phyloP scores from a whole-genome alignment of 2,329 filamentous ascomycete genomes.

The Pseudogymnoascus sp. region DNA sequence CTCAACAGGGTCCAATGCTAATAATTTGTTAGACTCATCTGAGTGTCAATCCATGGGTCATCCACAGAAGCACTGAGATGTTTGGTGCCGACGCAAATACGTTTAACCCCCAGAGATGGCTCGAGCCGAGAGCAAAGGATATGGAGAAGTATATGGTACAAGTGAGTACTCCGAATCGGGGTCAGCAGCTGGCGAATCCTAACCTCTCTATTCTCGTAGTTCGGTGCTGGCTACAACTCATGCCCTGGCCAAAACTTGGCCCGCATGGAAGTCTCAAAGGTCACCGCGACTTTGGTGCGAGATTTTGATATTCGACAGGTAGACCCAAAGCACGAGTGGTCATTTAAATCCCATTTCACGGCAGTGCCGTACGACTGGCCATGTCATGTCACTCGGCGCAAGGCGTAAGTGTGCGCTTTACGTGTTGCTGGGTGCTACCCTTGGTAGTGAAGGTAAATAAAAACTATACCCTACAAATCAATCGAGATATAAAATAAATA shows the following conservation, averaged over 20 bases:
- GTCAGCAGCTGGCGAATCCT: neutral
- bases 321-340: slow-evolving; percentile 26
- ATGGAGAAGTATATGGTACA: slow-evolving; percentile 24
- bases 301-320: slow-evolving; percentile 31
- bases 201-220: slow-evolving; percentile 17
- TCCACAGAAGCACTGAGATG: slow-evolving; percentile 27
- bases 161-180: neutral
- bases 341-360: slow-evolving; percentile 30
- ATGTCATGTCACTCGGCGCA: slow-evolving; percentile 14
- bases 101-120: slow-evolving; percentile 32
- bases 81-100: slow-evolving; percentile 29
- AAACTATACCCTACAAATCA: neutral
- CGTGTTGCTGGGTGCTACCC: neutral
- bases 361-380: slow-evolving; percentile 27
- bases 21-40: neutral
- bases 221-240: slow-evolving; percentile 32
- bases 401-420: neutral
- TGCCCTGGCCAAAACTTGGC: slow-evolving; percentile 33
- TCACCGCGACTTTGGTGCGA: slow-evolving; percentile 28
- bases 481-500: neutral
- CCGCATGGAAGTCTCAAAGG: slow-evolving; percentile 32
- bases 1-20: neutral
- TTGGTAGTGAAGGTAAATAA: neutral
- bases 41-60: slow-evolving; percentile 31
- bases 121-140: slow-evolving; percentile 21